A percentile compares a stretch with the other conserved stretches of the same genome.
These are phyloP conservation scores for Neonectria punicea DNA, from an alignment of 2,329 filamentous ascomycete species.

Conservation along the genomic window DNA sequence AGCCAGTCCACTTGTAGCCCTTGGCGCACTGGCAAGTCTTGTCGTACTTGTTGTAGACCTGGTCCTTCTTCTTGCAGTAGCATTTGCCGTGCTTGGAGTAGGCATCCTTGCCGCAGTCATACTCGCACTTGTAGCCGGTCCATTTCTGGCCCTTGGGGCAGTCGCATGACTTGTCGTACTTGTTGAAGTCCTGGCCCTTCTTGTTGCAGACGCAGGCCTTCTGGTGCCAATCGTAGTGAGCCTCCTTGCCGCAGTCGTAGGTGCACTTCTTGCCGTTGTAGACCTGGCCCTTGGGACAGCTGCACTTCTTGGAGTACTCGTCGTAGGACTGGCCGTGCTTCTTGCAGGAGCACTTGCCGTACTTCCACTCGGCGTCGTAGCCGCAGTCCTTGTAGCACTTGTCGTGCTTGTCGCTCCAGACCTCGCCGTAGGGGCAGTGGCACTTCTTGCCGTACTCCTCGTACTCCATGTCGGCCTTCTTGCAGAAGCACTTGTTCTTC, in stretches of 20 bases:
- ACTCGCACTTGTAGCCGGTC: neutral
- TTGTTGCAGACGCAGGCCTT: constrained; percentile 9
- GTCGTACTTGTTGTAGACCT: constrained; percentile 1
- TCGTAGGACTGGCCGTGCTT: constrained; percentile 10
- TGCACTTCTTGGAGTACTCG: constrained; percentile 8
- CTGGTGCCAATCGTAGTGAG: constrained; percentile 1
- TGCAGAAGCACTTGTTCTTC: constrained; percentile 6
- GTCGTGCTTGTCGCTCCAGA: neutral
- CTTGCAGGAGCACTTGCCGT: constrained; percentile 8
- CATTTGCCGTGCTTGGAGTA: neutral
- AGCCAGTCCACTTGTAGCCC: constrained; percentile 8
- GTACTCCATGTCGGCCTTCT: neutral
- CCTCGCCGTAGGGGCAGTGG: neutral
- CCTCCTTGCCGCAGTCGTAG: constrained; percentile 17
- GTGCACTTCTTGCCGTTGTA: constrained; percentile 13
- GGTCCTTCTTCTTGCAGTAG: neutral
- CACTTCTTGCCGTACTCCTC: constrained; percentile 1
- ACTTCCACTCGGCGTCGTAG: constrained; percentile 7
- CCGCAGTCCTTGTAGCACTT: constrained; percentile 6
- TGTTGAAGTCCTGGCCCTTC: neutral
- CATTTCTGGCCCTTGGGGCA: constrained; percentile 10
- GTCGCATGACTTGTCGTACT: neutral
- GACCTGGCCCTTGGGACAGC: constrained; percentile 4
- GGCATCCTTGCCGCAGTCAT: constrained; percentile 11
- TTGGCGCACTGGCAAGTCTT: constrained; percentile 16